Evolutionary conservation across 2,329 filamentous ascomycete species (phyloP).

Genomic region (Phymatotrichopsis omnivora): DNA sequence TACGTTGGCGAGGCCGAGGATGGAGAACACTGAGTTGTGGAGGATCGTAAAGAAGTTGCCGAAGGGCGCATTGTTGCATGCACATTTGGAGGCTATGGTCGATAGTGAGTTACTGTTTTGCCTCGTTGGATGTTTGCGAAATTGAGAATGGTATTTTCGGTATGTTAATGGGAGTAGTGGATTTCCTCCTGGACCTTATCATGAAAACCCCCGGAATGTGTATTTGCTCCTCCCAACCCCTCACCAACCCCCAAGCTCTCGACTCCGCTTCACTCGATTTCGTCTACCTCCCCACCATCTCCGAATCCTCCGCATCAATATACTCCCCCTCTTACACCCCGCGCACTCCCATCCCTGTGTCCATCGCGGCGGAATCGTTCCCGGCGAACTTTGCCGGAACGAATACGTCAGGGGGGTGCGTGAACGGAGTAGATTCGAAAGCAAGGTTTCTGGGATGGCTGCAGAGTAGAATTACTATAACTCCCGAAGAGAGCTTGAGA

Average conservation of each 20-base stretch:
- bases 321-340: slow-evolving; percentile 32
- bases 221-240: slow-evolving; percentile 49
- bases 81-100: slow-evolving; percentile 84
- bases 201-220: slow-evolving; percentile 65
- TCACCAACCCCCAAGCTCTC: slow-evolving; percentile 46
- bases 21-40: slow-evolving; percentile 79
- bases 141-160: background rate
- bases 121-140: background rate
- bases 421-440: slow-evolving; percentile 33
- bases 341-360: slow-evolving; percentile 48
- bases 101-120: slow-evolving; percentile 42
- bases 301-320: slow-evolving; percentile 6
- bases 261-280: slow-evolving; percentile 52
- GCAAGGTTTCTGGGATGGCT: slow-evolving; percentile 69
- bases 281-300: slow-evolving; percentile 38
- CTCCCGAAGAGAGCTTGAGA: slow-evolving; percentile 58
- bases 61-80: slow-evolving; percentile 77
- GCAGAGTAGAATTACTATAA: slow-evolving; percentile 60
- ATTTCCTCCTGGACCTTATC: slow-evolving; percentile 64
- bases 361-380: slow-evolving; percentile 60
- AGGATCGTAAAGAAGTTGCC: slow-evolving; percentile 76
- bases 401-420: background rate
- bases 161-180: slow-evolving; percentile 37
- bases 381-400: slow-evolving; percentile 38
- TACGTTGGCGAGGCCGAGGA: slow-evolving; percentile 68